A percentile compares a stretch with the other conserved stretches of the same genome.
Evolutionary conservation across 2,329 filamentous ascomycete species (phyloP).

Genomic region (Colletotrichum sp.): DNA sequence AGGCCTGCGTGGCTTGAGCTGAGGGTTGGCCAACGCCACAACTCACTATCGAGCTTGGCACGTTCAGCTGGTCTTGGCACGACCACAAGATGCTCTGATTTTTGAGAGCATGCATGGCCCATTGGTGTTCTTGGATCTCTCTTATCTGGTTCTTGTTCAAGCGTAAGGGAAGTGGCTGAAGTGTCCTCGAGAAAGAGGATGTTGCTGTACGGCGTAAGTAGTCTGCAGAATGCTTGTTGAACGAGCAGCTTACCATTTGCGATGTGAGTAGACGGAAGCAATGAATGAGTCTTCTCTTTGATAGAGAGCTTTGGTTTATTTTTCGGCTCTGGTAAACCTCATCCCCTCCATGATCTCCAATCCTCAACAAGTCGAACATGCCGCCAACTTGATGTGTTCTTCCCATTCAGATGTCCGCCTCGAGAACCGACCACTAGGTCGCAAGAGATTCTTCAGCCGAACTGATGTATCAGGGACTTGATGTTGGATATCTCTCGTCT

Average conservation of each 20-base stretch:
- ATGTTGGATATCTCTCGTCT: not conserved
- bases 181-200: not conserved
- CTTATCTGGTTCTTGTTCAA: not conserved
- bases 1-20: not conserved
- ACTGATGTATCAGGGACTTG: not conserved
- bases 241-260: accelerated
- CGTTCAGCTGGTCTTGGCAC: not conserved
- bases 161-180: not conserved
- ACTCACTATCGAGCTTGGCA: not conserved
- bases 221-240: not conserved
- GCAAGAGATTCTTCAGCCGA: not conserved
- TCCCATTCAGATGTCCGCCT: not conserved
- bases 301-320: not conserved
- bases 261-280: accelerated
- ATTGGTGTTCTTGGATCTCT: not conserved
- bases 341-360: not conserved
- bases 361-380: not conserved
- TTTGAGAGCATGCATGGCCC: not conserved
- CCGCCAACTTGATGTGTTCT: not conserved
- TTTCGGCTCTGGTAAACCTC: not conserved
- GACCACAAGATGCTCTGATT: not conserved
- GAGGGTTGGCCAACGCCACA: not conserved
- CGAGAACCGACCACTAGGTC: too few relatives aligned
- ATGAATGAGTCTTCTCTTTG: not conserved
- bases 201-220: not conserved